phyloP scores from a whole-genome alignment of 495 filamentous ascomycete species.

The Bacidia rubella region DNA sequence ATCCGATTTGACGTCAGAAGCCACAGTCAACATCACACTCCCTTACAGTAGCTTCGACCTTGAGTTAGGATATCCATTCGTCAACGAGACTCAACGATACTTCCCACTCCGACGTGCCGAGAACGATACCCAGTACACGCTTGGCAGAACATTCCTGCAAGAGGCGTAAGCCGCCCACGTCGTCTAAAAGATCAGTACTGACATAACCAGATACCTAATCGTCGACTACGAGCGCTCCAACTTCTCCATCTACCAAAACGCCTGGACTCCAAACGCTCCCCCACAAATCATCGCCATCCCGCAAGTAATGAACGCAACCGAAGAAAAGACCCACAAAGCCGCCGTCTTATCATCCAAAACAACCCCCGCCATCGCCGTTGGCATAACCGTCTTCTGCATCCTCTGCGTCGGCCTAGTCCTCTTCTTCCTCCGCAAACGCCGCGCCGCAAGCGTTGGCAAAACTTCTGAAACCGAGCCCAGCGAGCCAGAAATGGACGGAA shows the following conservation, averaged over 20 bases:
- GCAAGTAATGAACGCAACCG: no score
- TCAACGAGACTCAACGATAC: constrained; percentile 26
- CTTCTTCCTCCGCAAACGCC: no score
- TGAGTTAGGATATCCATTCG: constrained; percentile 25
- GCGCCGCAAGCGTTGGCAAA: no score
- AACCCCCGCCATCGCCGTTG: no score
- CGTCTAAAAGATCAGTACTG: neutral
- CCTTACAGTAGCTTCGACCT: constrained; percentile 41
- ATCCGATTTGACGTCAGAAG: constrained; percentile 24
- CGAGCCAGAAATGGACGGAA: no score
- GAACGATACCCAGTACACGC: constrained; percentile 36
- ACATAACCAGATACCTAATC: constrained; percentile 44
- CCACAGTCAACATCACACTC: constrained; percentile 31
- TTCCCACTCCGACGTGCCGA: constrained; percentile 37
- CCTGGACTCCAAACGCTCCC: constrained; percentile 32
- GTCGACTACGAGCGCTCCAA: constrained; percentile 48
- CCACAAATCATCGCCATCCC: no score
- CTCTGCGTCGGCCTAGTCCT: no score
- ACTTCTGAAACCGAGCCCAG: no score
- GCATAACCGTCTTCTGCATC: no score
- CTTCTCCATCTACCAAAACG: constrained; percentile 43
- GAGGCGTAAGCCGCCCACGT: constrained; percentile 25
- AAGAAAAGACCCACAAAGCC: no score
- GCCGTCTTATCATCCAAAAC: no score
- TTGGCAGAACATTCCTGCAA: constrained; percentile 42